Evolutionary conservation across 495 filamentous ascomycete genomes (phyloP), one percentile per base, ranked within the genome.

Genomic region (Aspergillus biplanus): DNA sequence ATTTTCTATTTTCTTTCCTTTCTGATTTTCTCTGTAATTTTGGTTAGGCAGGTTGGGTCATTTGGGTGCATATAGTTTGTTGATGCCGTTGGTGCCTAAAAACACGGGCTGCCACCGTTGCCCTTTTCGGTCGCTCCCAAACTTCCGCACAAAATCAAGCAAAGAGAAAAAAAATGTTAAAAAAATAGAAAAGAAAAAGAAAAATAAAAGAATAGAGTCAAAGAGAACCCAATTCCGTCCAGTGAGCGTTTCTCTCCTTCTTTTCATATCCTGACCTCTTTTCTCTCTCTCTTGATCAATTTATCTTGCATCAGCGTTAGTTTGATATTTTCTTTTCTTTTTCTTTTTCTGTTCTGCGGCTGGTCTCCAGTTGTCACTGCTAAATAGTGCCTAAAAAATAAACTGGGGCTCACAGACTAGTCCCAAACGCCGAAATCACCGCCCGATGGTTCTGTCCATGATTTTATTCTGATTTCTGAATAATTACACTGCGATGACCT

Each of bases 351-450:
- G 27, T 18, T 31, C 47, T 50, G 21, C 21, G 21, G 21, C 21
- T 27, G 21, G 21, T 27, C 21, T 27, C 21, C 21, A 27, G 21
- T 27, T 27, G 21, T 27, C 21, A 27, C 21, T 27, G 21, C 21
- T 27, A 27, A 27, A 50, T 27, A 50, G 21, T 27, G 47, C 47
- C 47, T 50, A 50, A 50, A 49, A 50, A 44, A 13, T 44, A 58
- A 27, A 27, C 13, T 32, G 57, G 57, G 48, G 21, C 57, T 37
- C 52, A 37, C 9, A 18, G 31, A 34, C 35, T 37, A 50, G 37
- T 52, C 44, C 52, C 52, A 62, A 62, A 56, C 34, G 35, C 59
- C 59, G 59, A 56, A 56, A 63, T 49, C 61, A 63, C 61, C 61
- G 61, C 61, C 61, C 61, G 56, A 63, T 52, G 47, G 47, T 13